Evolutionary conservation across 257 asterid genomes (phyloP), one percentile per base, ranked within the genome.

Genomic region (Przewalskia tangutica): DNA sequence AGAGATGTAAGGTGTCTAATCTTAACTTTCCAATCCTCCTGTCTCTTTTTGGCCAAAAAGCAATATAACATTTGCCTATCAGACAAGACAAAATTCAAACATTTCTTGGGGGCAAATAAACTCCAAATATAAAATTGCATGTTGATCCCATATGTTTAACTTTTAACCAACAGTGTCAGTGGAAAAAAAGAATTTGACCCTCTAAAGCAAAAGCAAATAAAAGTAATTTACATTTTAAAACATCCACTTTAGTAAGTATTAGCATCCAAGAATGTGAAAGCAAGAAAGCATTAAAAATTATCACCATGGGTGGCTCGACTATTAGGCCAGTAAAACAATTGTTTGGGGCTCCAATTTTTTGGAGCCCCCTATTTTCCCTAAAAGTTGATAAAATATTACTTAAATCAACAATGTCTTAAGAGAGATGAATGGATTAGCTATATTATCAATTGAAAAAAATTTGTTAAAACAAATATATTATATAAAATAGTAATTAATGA

Each of bases 121-220:
- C n/a, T 71, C 58, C 54, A 82, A 86, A 79, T 77, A 84, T 70
- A 75, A 82, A 75, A 84, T 86, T 70, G 23, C 67, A 34, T 54
- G 40, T 58, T 70, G 68, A 79, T 38, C 23, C 60, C 17, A 4
- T 1, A 40, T 85, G 88, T 70, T 87, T 85, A 83, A 60, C 90
- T 85, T 87, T 83, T 80, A 34, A 83, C 85, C 85, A 81, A 84
- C 86, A 84, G 7, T 46, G 81, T 83, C 73, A 82, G 23, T 59
- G 63, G 16, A 13, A 23, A 18, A 78, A 27, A 27, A 68, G 40
- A 71, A 63, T 38, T 81, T 81, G 81, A 63, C 85, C 83, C 84
- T 42, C 48, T 56, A 81, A 85, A 80, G 81, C 85, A 73, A 81
- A 23, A 53, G 84, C 77, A 86, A 73, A 82, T 54, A 58, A 46